Conservation (phyloP, 1,284 basidiomycete species). For the Puccinia novopanici region DNA sequence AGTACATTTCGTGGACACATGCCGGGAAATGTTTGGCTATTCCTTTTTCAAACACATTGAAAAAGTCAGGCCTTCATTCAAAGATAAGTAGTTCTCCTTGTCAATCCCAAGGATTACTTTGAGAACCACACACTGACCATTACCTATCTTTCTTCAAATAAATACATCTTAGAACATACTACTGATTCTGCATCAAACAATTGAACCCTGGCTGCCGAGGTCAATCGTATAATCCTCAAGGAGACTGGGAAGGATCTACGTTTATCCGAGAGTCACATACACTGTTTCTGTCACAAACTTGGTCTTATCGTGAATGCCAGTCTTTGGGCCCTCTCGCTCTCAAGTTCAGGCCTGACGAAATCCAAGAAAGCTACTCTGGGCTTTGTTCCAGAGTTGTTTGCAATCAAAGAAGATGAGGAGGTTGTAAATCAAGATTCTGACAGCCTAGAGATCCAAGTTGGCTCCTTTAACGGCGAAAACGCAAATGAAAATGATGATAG, state of each 20-base stretch:
- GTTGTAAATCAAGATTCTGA: neutral
- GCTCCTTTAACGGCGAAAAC: no score
- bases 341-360: neutral
- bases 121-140: neutral
- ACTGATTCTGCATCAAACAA: neutral
- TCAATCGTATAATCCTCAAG: neutral
- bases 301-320: neutral
- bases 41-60: neutral
- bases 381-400: neutral
- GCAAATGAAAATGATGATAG: no score
- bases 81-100: neutral
- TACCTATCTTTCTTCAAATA: neutral
- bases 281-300: neutral
- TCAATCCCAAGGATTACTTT: neutral
- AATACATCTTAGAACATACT: neutral
- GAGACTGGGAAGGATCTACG: neutral
- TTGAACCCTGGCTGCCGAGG: neutral
- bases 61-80: neutral
- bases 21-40: neutral
- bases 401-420: neutral
- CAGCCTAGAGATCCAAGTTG: neutral
- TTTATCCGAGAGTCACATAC: neutral
- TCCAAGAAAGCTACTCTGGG: neutral
- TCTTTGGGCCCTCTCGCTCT: neutral
- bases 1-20: slow-evolving; percentile 4